These are phyloP conservation scores for Seiridium cupressi DNA, from an alignment of 2,329 filamentous ascomycete species.

Conservation along the genomic window DNA sequence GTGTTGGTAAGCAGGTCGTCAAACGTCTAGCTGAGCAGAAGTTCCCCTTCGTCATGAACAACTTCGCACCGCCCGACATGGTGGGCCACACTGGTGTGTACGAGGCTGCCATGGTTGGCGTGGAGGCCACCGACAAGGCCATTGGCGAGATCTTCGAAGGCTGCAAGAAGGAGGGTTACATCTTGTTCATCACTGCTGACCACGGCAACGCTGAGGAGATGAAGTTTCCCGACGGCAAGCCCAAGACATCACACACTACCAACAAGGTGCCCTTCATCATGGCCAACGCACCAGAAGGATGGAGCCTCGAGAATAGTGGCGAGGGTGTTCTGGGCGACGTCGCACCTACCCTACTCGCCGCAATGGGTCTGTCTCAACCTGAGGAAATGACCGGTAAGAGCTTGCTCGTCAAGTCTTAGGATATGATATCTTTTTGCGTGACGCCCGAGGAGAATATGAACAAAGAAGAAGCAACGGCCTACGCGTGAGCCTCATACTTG, in stretches of 20 bases:
- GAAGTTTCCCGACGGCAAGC: conserved; percentile 92
- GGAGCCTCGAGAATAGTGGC: conserved; percentile 74
- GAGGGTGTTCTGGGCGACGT: conserved; percentile 95
- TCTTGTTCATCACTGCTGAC: conserved; percentile 93
- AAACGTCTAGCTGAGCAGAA: conserved; percentile 83
- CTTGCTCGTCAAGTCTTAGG: conserved; percentile 69
- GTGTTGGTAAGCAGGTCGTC: conserved; percentile 82
- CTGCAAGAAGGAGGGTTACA: conserved; percentile 90
- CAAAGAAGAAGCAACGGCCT: neutral
- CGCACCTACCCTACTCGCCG: conserved; percentile 85
- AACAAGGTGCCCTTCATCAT: conserved; percentile 98
- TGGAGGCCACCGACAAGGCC: conserved; percentile 84
- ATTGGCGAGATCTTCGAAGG: conserved; percentile 91
- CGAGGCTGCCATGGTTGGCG: conserved; percentile 84
- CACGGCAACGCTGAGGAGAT: conserved; percentile 99
- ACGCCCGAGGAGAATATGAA: neutral
- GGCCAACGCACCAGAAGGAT: conserved; percentile 91
- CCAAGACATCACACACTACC: conserved; percentile 96
- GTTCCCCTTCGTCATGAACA: conserved; percentile 99
- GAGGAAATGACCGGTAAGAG: conserved; percentile 88
- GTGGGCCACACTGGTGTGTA: conserved; percentile 98
- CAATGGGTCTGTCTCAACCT: conserved; percentile 88
- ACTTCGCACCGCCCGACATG: conserved; percentile 99
- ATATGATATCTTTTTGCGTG: neutral
- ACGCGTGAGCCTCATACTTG: neutral